Evolutionary conservation across 1,284 basidiomycete species (phyloP), one percentile per base, ranked within the genome.

Genomic region (Mycena citricolor): DNA sequence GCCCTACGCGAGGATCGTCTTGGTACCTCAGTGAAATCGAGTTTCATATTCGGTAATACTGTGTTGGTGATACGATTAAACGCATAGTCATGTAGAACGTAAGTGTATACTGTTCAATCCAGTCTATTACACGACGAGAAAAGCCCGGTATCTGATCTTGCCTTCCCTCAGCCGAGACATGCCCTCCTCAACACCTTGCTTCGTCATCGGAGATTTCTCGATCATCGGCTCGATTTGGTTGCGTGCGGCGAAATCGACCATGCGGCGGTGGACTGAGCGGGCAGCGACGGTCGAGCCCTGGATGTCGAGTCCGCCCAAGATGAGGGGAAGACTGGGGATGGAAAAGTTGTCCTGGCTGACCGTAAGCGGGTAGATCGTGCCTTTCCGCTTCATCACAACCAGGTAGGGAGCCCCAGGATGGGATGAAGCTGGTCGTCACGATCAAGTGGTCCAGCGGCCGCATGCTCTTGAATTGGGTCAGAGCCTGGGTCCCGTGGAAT

Each of bases 1-100:
- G 1, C 73, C 75, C 7, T 75, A 71, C 42, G 74, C 70, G 12
- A 69, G 63, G 54, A 62, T 77, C 21, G 63, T 64, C 12, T 77
- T 71, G 73, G 47, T 64, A 20, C n/a, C n/a, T 44, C 42, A 14
- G 35, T 56, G 50, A 44, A 54, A 47, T 37, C n/a, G n/a, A n/a
- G n/a, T n/a, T n/a, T n/a, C n/a, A n/a, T n/a, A n/a, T n/a, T n/a
- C n/a, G n/a, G n/a, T n/a, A n/a, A n/a, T n/a, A n/a, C n/a, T n/a
- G n/a, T n/a, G n/a, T n/a, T n/a, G n/a, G n/a, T n/a, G n/a, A n/a
- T n/a, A n/a, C n/a, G n/a, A n/a, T n/a, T n/a, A n/a, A n/a, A n/a
- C n/a, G n/a, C n/a, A n/a, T n/a, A n/a, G n/a, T n/a, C n/a, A n/a
- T n/a, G n/a, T n/a, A n/a, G n/a, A n/a, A n/a, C n/a, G n/a, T n/a